phyloP scores from a whole-genome alignment of 208 protist species.

The Balamuthia mandrillaris region DNA sequence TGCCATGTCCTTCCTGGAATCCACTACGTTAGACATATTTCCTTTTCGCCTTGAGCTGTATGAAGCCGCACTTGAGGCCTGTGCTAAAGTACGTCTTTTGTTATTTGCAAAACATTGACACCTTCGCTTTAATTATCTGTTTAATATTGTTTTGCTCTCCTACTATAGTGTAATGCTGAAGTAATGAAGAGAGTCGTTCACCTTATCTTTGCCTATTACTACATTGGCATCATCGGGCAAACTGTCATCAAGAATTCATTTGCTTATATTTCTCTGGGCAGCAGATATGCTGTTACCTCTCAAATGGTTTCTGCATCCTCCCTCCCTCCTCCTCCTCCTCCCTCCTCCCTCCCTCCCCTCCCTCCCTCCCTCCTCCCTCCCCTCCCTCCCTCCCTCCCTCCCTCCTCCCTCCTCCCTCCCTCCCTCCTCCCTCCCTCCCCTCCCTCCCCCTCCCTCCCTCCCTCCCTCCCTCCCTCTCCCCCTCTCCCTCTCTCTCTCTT shows the following conservation, averaged over 20 bases:
- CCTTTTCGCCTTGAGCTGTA: conserved; percentile 3
- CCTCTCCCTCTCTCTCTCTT: not conserved
- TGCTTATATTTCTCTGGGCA: not conserved
- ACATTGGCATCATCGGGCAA: not conserved
- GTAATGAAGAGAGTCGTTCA: not conserved
- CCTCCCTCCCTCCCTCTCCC: not conserved
- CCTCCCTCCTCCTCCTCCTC: too few relatives aligned
- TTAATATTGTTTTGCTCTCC: not conserved
- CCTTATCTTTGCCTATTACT: conserved; percentile 6
- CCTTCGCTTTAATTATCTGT: not conserved
- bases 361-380: too few relatives aligned
- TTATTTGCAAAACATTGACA: not conserved
- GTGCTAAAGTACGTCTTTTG: not conserved
- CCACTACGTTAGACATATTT: not conserved
- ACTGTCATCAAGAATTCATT: not conserved
- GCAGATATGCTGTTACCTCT: not conserved
- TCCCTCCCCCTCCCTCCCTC: not conserved
- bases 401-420: not conserved
- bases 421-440: not conserved
- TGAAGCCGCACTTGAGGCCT: not conserved
- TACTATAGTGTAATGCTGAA: too few relatives aligned
- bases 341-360: too few relatives aligned
- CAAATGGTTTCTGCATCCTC: not conserved
- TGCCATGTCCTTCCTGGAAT: conserved; percentile 9
- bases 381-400: too few relatives aligned